Base-by-base conservation (phyloP, 768 basidiomycete genomes). In the Mycena chlorophos region DNA sequence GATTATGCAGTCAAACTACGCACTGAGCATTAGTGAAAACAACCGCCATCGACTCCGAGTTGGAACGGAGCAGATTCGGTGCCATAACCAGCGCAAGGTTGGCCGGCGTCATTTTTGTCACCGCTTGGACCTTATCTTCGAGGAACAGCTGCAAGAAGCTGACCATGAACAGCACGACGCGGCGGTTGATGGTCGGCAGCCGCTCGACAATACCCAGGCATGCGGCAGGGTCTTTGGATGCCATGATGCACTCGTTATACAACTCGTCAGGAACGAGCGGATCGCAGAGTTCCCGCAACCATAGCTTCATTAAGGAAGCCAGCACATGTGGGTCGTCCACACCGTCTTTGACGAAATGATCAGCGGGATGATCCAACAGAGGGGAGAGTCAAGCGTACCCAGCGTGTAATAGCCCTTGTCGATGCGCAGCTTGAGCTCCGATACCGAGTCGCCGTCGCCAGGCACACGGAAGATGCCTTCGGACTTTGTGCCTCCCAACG, bases 381-480 rank as follows among this genome's bases (percentile, higher is more conserved):
- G 20, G 6, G 6, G 22, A 25, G 13, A 27, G 12, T 19, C 40
- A 46, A 17, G 31, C 14, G 23, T 14, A 46, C 45, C 45, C 57
- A 94, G 78, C 38, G 88, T 93, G 72, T 96, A 95, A 64, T 93
- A 89, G 2, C 93, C 94, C 62, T 87, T 82, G 68, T 96, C 93
- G 54, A 98, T 93, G 54, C 92, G 86, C 28, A 92, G 79, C 69
- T 92, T 94, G 62, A 98, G 79, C 49, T 91, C 88, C 1, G 91
- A 88, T 39, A 98, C 90, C 4, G 86, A 81, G 69, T 98, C 95
- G 19, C 81, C 81, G 68, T 98, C 94, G 0, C 95, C 95, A 14
- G 94, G 91, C 4, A 96, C 85, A 42, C 94, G 87, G 73, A 96
- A 98, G 53, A 96, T 94, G 17, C 95, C 95, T 67, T 95, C 94